phyloP scores from a whole-genome alignment of 495 filamentous ascomycete genomes.

The Daldinia bambusicola region DNA sequence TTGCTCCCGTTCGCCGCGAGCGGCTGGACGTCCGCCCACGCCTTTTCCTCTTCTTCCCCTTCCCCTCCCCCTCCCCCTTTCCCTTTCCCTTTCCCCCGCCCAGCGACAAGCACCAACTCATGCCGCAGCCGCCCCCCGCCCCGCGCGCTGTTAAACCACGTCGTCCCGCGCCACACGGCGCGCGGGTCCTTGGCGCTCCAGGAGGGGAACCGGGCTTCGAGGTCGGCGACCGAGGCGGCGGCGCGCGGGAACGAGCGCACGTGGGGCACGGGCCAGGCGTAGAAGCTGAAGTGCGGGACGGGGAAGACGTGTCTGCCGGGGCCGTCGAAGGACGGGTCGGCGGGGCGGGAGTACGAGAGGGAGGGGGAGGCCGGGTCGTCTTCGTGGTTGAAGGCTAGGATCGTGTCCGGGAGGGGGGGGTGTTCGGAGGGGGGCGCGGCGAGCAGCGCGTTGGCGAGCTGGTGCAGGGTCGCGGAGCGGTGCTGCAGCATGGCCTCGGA shows the following conservation, averaged over 20 bases:
- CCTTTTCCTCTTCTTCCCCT: too few species aligned
- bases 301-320: conserved; percentile 64
- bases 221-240: conserved; percentile 53
- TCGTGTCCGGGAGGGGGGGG: conserved; percentile 62
- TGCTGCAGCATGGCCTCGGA: conserved; percentile 55
- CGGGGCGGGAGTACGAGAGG: conserved; percentile 51
- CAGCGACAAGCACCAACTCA: conserved; percentile 54
- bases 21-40: conserved; percentile 63
- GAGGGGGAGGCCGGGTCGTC: conserved; percentile 46
- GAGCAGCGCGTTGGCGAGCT: conserved; percentile 57
- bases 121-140: conserved; percentile 52
- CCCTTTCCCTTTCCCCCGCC: too few species aligned
- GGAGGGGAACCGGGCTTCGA: conserved; percentile 48
- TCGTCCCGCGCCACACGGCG: conserved; percentile 75
- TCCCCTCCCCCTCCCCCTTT: too few species aligned
- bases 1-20: conserved; percentile 53
- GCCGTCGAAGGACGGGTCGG: conserved; percentile 58
- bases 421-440: conserved; percentile 56
- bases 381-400: conserved; percentile 60
- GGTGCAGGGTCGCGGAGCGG: conserved; percentile 50
- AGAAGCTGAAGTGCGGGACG: conserved; percentile 85
- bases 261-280: conserved; percentile 73
- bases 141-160: conserved; percentile 59
- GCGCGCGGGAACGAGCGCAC: conserved; percentile 69
- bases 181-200: conserved; percentile 64